phyloP scores from a whole-genome alignment of 768 basidiomycete species.

The Lanmaoa rubissima region DNA sequence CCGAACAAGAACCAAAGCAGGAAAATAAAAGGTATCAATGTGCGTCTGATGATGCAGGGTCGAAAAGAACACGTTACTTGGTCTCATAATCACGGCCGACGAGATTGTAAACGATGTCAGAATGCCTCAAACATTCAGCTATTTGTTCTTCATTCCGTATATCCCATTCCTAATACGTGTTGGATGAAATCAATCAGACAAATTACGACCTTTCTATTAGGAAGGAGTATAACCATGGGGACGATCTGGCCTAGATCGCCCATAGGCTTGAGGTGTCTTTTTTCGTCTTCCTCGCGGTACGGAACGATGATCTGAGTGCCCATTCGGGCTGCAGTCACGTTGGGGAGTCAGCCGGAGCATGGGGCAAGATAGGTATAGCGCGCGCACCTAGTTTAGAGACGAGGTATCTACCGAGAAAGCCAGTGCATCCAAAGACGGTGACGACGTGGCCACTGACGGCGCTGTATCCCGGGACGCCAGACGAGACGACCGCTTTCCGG shows the following conservation, averaged over 20 bases:
- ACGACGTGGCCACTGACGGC: slow-evolving; percentile 88
- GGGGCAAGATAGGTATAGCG: not conserved
- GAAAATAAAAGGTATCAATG: slow-evolving; percentile 8
- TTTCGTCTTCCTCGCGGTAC: slow-evolving; percentile 93
- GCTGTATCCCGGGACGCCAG: slow-evolving; percentile 81
- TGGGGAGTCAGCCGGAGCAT: not conserved
- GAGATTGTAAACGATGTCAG: slow-evolving; percentile 95
- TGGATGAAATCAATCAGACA: slow-evolving; percentile 26
- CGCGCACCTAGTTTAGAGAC: slow-evolving; percentile 84
- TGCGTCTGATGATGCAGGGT: slow-evolving; percentile 10
- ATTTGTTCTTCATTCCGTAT: slow-evolving; percentile 87
- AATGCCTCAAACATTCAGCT: slow-evolving; percentile 90
- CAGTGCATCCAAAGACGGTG: slow-evolving; percentile 96
- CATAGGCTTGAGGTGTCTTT: slow-evolving; percentile 85
- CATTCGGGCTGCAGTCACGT: slow-evolving; percentile 60
- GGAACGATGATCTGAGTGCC: slow-evolving; percentile 95
- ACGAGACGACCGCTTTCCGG: slow-evolving; percentile 65
- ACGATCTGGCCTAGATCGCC: slow-evolving; percentile 97
- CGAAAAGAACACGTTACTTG: slow-evolving; percentile 56
- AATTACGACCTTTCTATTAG: slow-evolving; percentile 11
- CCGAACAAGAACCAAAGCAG: slow-evolving; percentile 3
- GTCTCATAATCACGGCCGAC: slow-evolving; percentile 94
- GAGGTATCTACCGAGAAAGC: slow-evolving; percentile 92
- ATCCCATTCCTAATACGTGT: slow-evolving; percentile 82
- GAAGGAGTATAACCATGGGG: slow-evolving; percentile 64